Base-by-base conservation (phyloP, 2,329 filamentous ascomycete species). In the Drechslerella stenobrocha region DNA sequence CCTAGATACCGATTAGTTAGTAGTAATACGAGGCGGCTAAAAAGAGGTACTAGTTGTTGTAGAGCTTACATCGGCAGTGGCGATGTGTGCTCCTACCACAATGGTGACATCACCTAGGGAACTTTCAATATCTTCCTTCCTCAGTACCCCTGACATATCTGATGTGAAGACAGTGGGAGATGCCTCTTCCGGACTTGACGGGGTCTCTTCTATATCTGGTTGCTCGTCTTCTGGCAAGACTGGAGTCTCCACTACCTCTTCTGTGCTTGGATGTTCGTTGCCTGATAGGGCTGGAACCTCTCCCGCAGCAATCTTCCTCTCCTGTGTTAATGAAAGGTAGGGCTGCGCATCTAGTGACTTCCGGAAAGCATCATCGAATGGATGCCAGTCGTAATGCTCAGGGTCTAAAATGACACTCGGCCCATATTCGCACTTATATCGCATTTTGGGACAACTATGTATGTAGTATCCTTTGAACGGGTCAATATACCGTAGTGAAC, bases 401-500 rank as follows among this genome's bases (percentile, higher is more conserved):
- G 87, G 86, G 70, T 91, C 87, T 8, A 92, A 80, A 8, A 93
- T 81, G 73, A 86, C 83, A 73, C 90, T 87, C 1, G 88, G 88
- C 8, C 81, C 79, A 75, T 88, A 93, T 73, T 90, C 86, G 61
- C 85, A 87, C 78, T 93, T 93, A 79, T 93, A 93, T 72, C 81
- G 81, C 89, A 93, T 92, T 78, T 93, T 93, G 53, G 82, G 80
- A 73, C 88, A 92, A 56, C 79, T 84, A 75, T 91, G 88, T 64
- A 93, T 92, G 73, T 92, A 93, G 76, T 85, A 92, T 3, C 89
- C 85, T 3, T 81, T 9, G 34, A 9, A n/a, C 26, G 48, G 8
- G 11, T 52, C 18, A 52, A 40, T n/a, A n/a, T n/a, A n/a, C n/a
- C n/a, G n/a, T n/a, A n/a, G n/a, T n/a, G n/a, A n/a, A 34, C 50